These are phyloP conservation scores for Trichoderma orchidacearum DNA, from an alignment of 495 filamentous ascomycete genomes.

Conservation along the genomic window DNA sequence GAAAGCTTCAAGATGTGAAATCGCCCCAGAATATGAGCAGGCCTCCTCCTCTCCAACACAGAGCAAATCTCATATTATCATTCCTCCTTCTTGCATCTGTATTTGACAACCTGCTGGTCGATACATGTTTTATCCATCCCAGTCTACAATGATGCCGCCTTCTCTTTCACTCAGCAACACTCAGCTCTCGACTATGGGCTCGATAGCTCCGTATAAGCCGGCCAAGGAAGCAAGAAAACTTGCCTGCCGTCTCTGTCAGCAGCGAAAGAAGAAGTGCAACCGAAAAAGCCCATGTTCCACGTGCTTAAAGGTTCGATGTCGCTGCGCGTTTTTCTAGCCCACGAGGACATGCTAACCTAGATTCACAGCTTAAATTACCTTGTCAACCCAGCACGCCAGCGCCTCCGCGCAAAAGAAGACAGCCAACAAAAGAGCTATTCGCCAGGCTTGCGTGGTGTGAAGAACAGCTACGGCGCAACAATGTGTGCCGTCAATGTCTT, in stretches of 20 bases:
- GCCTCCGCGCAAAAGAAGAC: background rate
- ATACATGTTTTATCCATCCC: background rate
- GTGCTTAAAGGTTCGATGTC: background rate
- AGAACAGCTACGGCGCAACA: background rate
- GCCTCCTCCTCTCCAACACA: background rate
- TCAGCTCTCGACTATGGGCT: background rate
- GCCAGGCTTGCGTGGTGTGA: background rate
- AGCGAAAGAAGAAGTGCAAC: constrained; percentile 1
- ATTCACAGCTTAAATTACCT: background rate
- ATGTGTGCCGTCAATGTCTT: background rate
- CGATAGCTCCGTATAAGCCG: background rate
- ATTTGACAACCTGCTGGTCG: background rate
- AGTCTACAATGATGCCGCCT: too few relatives aligned
- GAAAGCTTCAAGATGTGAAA: background rate
- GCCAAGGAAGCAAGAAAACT: background rate
- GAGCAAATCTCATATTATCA: background rate
- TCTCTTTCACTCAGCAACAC: background rate
- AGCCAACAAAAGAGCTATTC: background rate
- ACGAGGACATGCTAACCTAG: background rate
- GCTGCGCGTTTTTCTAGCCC: background rate
- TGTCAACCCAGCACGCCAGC: background rate
- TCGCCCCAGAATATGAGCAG: background rate
- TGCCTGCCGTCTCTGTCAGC: background rate
- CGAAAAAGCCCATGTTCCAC: background rate
- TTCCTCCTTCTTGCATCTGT: background rate